Conservation (phyloP, 371 early-diverging fungal species). For the Nematocida sp. region DNA sequence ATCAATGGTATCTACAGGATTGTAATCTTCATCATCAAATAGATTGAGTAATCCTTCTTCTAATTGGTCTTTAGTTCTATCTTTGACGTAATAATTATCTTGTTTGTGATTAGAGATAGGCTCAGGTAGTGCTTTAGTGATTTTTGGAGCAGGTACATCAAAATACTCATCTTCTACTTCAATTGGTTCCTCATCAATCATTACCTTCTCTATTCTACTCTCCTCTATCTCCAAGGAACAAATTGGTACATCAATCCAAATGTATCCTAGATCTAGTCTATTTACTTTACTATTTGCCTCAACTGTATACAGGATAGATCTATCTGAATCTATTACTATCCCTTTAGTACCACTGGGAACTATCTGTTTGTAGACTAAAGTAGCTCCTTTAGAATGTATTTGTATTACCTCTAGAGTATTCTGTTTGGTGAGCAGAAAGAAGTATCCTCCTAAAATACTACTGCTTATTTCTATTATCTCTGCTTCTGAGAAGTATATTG, state of each 20-base stretch:
- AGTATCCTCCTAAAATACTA: slow-evolving; percentile 7
- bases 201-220: slow-evolving; percentile 16
- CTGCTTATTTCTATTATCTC: slow-evolving; percentile 13
- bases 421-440: slow-evolving; percentile 36
- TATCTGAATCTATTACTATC: slow-evolving; percentile 36
- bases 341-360: not conserved
- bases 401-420: slow-evolving; percentile 10
- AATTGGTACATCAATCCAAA: slow-evolving; percentile 38
- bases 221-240: slow-evolving; percentile 19
- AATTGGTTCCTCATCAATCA: not conserved
- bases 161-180: slow-evolving; percentile 34
- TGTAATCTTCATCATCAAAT: not conserved
- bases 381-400: slow-evolving; percentile 17
- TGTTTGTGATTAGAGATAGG: not conserved
- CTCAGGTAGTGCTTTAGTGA: not conserved
- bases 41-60: not conserved
- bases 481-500: slow-evolving; percentile 16
- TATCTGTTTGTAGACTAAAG: not conserved
- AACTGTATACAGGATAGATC: slow-evolving; percentile 32
- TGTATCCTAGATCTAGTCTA: slow-evolving; percentile 2
- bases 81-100: not conserved
- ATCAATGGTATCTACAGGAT: not conserved
- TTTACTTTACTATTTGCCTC: not conserved
- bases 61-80: not conserved
- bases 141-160: slow-evolving; percentile 29